A percentile compares a stretch with the other conserved stretches of the same genome.
These are phyloP conservation scores for Coelastrella sp. DNA, from an alignment of 139 green algal species.

Conservation along the genomic window DNA sequence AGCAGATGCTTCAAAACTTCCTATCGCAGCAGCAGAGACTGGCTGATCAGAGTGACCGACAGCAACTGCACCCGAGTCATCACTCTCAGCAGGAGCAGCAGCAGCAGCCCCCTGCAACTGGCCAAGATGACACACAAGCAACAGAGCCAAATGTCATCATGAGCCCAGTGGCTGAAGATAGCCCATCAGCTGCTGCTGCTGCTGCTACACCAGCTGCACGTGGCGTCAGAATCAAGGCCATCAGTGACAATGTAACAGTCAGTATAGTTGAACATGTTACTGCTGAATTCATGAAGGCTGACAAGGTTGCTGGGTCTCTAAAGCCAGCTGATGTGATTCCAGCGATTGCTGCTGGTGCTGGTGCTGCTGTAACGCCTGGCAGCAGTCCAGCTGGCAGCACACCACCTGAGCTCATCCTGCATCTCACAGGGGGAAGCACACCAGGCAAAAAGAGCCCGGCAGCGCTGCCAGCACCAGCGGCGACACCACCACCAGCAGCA, in stretches of 20 bases:
- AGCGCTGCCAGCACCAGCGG: constrained; percentile 8
- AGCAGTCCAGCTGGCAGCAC: neutral
- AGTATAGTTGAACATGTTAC: too few species aligned
- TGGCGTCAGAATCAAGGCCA: too few species aligned
- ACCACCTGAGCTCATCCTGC: neutral
- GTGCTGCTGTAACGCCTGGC: constrained; percentile 6
- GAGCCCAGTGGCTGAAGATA: neutral
- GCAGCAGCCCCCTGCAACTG: neutral
- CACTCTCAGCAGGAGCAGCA: neutral
- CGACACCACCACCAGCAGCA: constrained; percentile 5
- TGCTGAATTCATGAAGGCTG: too few species aligned
- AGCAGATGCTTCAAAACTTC: too few species aligned
- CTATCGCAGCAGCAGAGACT: neutral
- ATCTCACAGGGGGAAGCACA: neutral
- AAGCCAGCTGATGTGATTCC: neutral
- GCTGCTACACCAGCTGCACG: neutral
- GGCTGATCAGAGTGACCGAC: too few species aligned
- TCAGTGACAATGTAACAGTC: too few species aligned
- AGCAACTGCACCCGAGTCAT: neutral
- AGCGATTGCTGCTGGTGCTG: neutral
- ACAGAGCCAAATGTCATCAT: neutral
- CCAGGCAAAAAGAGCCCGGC: neutral
- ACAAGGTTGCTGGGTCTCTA: too few species aligned
- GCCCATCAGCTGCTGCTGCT: neutral
- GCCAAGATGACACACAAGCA: neutral